Evolutionary conservation across 371 early-diverging fungal species (phyloP), one percentile per base, ranked within the genome.

Genomic region (Batrachochytrium dendrobatidis): DNA sequence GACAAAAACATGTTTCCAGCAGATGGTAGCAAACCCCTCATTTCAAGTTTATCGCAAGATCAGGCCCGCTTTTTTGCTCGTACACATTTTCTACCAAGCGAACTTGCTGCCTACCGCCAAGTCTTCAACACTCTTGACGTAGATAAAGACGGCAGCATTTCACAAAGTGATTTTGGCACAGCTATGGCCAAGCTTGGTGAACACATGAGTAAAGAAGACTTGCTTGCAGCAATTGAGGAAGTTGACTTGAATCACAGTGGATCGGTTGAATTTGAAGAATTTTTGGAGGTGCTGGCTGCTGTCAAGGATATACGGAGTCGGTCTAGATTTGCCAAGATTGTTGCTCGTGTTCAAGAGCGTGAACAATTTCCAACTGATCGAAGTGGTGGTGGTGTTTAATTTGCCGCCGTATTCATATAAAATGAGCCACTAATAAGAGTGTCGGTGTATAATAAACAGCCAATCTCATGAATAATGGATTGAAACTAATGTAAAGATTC

Each of bases 211-310:
- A 18, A 48, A 24, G 48, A 18, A 1, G 62, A 64, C 22, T n/a
- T 67, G 20, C 53, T 55, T 43, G 34, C 44, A 15, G 54, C 76
- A 26, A 62, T 84, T 29, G 59, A 59, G 5, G 73, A 76, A 31
- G 79, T 84, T 18, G 69, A 77, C 34, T 58, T 85, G 58, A 74
- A 72, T 32, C 60, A 64, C 43, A 70, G 63, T 20, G 75, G 77
- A 25, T 35, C 71, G 1, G 73, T 90, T 22, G 88, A 88, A 66
- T 88, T 88, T 64, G 81, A 84, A 63, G 86, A 90, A 70, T 85
- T 87, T 69, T 73, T 90, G 58, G 87, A 86, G 62, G 64, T 71
- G 30, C 57, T 76, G 55, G 73, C 73, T 22, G 74, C 68, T 34
- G 62, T 86, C 58, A 83, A 85, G 71, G 86, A 86, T 35, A 61